A percentile compares a stretch with the other conserved stretches of the same genome.
Evolutionary conservation across 2,329 filamentous ascomycete genomes (phyloP).

Genomic region (Stromatinia cepivora): DNA sequence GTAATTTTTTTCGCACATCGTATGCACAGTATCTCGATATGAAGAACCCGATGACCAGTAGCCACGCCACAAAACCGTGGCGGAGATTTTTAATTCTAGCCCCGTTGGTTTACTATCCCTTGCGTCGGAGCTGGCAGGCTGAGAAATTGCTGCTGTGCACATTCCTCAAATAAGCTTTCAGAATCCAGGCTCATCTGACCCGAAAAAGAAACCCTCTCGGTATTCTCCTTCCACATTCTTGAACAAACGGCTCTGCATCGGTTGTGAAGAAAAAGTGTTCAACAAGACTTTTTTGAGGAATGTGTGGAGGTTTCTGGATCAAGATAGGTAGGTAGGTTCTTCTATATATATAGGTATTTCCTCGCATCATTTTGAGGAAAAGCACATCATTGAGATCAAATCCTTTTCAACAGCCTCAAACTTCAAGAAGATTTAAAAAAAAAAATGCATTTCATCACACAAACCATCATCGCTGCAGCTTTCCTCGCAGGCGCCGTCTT

Average conservation of each 20-base stretch:
- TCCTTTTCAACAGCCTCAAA: background rate
- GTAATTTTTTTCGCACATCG: too few relatives aligned
- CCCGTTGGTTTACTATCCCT: background rate
- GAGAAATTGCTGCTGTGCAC: background rate
- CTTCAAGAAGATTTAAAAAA: too few relatives aligned
- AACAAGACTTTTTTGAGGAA: background rate
- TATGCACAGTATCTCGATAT: too few relatives aligned
- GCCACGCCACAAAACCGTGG: background rate
- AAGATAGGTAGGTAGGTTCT: background rate
- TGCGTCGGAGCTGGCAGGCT: background rate
- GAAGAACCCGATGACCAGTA: too few relatives aligned
- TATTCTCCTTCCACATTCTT: background rate
- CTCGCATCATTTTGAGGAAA: background rate
- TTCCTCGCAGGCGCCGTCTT: background rate
- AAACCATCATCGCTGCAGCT: background rate
- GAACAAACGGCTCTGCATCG: background rate
- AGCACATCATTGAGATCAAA: background rate
- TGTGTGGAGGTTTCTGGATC: background rate
- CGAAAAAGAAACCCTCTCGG: background rate
- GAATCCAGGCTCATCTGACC: too few relatives aligned
- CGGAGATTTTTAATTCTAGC: background rate
- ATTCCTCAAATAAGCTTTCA: background rate
- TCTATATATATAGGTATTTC: background rate
- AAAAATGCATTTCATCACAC: slow-evolving; percentile 1
- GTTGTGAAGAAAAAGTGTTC: background rate